Base-by-base conservation (phyloP, 176 grass and related monocot genomes). In the Typha latifolia region DNA sequence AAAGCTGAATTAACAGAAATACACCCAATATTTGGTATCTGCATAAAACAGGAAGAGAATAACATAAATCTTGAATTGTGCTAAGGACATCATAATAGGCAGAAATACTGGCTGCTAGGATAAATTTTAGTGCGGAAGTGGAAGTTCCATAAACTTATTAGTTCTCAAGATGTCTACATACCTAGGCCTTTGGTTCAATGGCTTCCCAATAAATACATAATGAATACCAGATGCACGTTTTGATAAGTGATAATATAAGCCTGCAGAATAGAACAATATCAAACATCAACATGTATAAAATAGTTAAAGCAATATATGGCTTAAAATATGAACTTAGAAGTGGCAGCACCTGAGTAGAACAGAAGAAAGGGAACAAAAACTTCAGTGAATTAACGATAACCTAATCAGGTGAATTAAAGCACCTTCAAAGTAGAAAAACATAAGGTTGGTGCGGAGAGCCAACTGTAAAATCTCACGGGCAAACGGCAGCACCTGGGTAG, bases 391-490 rank as follows among this genome's bases (percentile, higher is more conserved):
- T 43, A 43, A 43, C 9, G 8, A 9, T 43, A 43, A 43, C 0
- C 9, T 59, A 59, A 19, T 16, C 53, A 55, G 18, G 21, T 21
- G 12, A 72, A 24, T 59, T 48, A 22, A 47, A 59, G 43, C 78
- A 97, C 94, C 94, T 92, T 97, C 94, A 82, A 97, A 97, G 77
- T 97, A 97, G 83, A 97, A 97, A 63, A 92, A 74, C 94, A 97
- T 97, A 66, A 97, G 66, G 68, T 97, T 97, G 74, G 94, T 82
- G 16, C 94, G 88, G 29, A 97, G 72, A 77, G 78, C 78, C 75
- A 92, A 77, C 47, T 91, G 88, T 82, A 92, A 82, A 73, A 87
- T 49, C 69, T 97, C 94, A 74, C 82, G 89, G 62, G 81, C 85
- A 82, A 90, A 78, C 14, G 89, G 94, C 66, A 97, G 74, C 72